phyloP scores from a whole-genome alignment of 257 asterid genomes.

The Nicotiana attenuata region DNA sequence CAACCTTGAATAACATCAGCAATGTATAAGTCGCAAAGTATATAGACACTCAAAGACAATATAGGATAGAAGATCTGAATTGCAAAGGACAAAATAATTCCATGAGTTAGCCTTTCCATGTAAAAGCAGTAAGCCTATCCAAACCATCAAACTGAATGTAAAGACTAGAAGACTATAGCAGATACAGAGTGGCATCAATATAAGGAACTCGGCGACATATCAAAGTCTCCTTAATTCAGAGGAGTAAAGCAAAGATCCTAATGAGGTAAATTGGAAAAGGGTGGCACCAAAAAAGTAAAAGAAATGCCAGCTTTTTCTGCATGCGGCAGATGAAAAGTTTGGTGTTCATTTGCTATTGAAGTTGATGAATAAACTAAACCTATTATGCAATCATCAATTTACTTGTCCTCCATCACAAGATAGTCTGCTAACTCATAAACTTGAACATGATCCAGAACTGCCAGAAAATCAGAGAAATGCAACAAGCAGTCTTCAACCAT shows the following conservation, averaged over 20 bases:
- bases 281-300: background rate
- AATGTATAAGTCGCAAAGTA: background rate
- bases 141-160: background rate
- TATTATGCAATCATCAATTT: background rate
- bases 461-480: background rate
- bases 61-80: background rate
- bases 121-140: background rate
- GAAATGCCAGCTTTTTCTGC: background rate
- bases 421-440: background rate
- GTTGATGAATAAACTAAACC: background rate
- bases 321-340: background rate
- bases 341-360: background rate
- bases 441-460: background rate
- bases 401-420: background rate
- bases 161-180: background rate
- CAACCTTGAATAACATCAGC: constrained; percentile 4
- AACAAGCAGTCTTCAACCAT: background rate
- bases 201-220: background rate
- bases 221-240: background rate
- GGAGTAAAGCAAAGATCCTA: background rate
- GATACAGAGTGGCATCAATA: background rate
- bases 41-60: background rate
- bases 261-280: background rate
- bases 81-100: background rate
- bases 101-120: background rate